Percentiles rank a stretch among this genome's conserved stretches.
Evolutionary conservation across 2,329 filamentous ascomycete species (phyloP).

Genomic region (Tolypocladium guangdongense): DNA sequence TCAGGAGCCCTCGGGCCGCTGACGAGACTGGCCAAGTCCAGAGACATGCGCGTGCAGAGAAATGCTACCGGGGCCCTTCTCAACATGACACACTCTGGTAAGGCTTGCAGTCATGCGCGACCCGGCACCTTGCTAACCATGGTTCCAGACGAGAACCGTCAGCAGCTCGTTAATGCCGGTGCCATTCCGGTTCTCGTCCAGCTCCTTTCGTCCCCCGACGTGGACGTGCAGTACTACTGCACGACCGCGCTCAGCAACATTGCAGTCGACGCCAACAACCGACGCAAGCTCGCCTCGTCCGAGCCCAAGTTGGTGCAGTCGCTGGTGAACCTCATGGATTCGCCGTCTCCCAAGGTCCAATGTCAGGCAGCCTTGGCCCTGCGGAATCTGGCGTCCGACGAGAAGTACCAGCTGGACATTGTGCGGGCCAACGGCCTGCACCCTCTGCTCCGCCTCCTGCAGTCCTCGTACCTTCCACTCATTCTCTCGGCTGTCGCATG

Average conservation of each 20-base stretch:
- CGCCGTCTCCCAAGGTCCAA: slow-evolving; percentile 92
- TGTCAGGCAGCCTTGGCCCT: slow-evolving; percentile 93
- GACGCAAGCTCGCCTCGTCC: slow-evolving; percentile 80
- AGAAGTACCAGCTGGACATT: slow-evolving; percentile 97
- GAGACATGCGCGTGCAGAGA: slow-evolving; percentile 95
- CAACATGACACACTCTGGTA: slow-evolving; percentile 99
- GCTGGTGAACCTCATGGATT: slow-evolving; percentile 93
- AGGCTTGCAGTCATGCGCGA: slow-evolving; percentile 11
- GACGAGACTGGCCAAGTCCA: slow-evolving; percentile 87
- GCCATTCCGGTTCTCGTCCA: slow-evolving; percentile 97
- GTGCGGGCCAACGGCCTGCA: slow-evolving; percentile 78
- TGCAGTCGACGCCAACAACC: slow-evolving; percentile 83
- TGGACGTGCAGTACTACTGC: slow-evolving; percentile 99
- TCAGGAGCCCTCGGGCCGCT: slow-evolving; percentile 87
- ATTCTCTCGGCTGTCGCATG: slow-evolving; percentile 96
- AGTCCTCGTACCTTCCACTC: slow-evolving; percentile 89
- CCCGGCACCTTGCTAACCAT: not conserved
- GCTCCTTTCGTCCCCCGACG: slow-evolving; percentile 81
- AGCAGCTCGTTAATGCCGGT: slow-evolving; percentile 92
- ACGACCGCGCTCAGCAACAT: slow-evolving; percentile 98
- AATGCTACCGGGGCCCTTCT: slow-evolving; percentile 93
- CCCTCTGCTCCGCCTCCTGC: slow-evolving; percentile 77
- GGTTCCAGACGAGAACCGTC: slow-evolving; percentile 80
- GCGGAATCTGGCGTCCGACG: slow-evolving; percentile 90
- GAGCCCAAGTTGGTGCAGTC: slow-evolving; percentile 89